Percentiles rank a stretch among this genome's conserved stretches.
phyloP scores from a whole-genome alignment of 2,329 filamentous ascomycete species.

The Karstenula rhodostoma region DNA sequence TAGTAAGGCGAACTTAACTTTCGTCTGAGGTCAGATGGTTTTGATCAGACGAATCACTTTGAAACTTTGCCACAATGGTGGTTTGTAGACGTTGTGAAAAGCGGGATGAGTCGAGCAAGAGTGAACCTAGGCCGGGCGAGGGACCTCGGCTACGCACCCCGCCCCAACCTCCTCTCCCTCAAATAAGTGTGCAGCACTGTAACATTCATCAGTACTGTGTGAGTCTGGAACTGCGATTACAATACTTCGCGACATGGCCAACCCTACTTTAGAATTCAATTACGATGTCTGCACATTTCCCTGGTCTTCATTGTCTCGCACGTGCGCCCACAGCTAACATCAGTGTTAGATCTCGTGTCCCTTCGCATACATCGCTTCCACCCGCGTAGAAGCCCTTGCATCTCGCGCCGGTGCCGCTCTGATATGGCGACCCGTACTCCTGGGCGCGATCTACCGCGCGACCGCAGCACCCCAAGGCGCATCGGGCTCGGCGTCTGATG shows the following conservation, averaged over 20 bases:
- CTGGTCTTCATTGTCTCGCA: background rate
- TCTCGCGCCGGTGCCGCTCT: slow-evolving; percentile 35
- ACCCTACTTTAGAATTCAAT: background rate
- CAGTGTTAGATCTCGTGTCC: slow-evolving; percentile 42
- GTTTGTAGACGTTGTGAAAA: no score
- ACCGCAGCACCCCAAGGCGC: slow-evolving; percentile 48
- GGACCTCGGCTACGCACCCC: slow-evolving; percentile 10
- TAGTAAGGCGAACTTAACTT: no score
- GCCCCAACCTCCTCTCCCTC: background rate
- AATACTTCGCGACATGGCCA: background rate
- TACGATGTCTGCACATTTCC: background rate
- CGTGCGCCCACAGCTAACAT: background rate
- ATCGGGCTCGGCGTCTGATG: slow-evolving; percentile 45
- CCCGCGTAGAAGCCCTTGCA: slow-evolving; percentile 40
- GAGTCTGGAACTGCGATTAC: background rate
- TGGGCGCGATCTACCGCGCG: slow-evolving; percentile 47
- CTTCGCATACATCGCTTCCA: slow-evolving; percentile 50
- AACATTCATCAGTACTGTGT: background rate
- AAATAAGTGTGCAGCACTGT: background rate
- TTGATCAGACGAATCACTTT: no score
- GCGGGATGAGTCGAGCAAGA: no score
- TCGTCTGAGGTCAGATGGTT: no score
- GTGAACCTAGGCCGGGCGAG: background rate
- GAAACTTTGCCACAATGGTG: no score
- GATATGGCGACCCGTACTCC: slow-evolving; percentile 40